These are phyloP conservation scores for Pinus tabuliformis DNA, from an alignment of 75 land plant species.

Conservation along the genomic window DNA sequence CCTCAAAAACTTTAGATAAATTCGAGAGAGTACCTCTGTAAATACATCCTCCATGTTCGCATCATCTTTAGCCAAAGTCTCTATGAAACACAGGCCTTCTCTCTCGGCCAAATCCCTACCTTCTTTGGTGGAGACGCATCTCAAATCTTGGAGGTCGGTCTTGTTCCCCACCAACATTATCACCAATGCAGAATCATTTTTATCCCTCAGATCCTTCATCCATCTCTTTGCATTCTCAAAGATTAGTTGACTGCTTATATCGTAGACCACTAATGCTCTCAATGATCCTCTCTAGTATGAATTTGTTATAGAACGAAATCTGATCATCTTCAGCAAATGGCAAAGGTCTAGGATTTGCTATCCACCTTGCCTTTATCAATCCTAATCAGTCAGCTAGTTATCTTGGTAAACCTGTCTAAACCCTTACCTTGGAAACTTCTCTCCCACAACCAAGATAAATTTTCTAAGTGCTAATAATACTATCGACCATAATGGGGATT, in stretches of 20 bases:
- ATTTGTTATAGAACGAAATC: not conserved
- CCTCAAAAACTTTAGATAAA: not conserved
- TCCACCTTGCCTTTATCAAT: too few species aligned
- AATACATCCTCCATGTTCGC: constrained; percentile 32
- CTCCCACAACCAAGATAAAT: too few species aligned
- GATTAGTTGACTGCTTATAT: too few species aligned
- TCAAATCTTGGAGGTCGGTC: constrained; percentile 20
- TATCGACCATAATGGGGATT: too few species aligned
- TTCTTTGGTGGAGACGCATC: constrained; percentile 27
- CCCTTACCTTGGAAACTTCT: too few species aligned
- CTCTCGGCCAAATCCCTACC: constrained; percentile 29
- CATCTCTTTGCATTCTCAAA: not conserved
- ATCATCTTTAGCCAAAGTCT: constrained; percentile 28
- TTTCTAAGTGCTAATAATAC: too few species aligned
- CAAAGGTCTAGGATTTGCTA: too few species aligned
- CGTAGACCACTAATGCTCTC: not conserved
- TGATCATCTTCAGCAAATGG: not conserved
- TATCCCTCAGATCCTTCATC: not conserved
- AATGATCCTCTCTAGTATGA: not conserved
- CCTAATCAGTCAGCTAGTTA: too few species aligned
- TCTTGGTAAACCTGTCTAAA: too few species aligned
- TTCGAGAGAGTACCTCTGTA: not conserved
- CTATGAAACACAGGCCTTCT: constrained; percentile 26
- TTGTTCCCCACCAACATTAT: constrained; percentile 20
- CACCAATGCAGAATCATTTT: not conserved